phyloP scores from a whole-genome alignment of 2,329 filamentous ascomycete genomes.

The Metarhizium rileyi region DNA sequence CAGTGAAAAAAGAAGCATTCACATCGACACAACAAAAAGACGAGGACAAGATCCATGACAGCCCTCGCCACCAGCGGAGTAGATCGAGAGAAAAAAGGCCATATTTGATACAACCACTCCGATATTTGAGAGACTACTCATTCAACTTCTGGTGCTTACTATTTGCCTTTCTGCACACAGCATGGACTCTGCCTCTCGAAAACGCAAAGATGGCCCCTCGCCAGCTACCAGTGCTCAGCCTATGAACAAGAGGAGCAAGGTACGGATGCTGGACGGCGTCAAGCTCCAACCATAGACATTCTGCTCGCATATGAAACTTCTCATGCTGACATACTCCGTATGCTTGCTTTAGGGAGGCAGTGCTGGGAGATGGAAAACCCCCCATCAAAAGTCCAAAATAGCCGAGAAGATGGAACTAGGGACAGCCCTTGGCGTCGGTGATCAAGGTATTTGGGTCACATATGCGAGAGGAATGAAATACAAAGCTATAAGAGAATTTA shows the following conservation, averaged over 20 bases:
- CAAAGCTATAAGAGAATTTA: slow-evolving; percentile 59
- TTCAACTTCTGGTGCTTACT: no score
- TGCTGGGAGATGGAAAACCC: slow-evolving; percentile 50
- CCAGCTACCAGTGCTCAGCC: slow-evolving; percentile 14
- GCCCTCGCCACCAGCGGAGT: no score
- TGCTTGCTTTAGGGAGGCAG: slow-evolving; percentile 33
- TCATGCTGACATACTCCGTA: background rate
- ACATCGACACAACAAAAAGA: no score
- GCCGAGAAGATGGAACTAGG: slow-evolving; percentile 31
- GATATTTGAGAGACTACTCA: no score
- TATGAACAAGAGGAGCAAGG: slow-evolving; percentile 31
- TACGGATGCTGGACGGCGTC: slow-evolving; percentile 11
- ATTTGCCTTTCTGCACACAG: background rate
- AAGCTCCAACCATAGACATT: background rate
- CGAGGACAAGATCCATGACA: no score
- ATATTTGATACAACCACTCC: no score
- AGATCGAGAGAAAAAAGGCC: no score
- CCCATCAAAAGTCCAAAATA: slow-evolving; percentile 44
- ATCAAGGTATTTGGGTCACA: slow-evolving; percentile 69
- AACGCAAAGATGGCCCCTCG: slow-evolving; percentile 26
- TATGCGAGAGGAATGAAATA: slow-evolving; percentile 63
- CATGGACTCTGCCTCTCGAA: slow-evolving; percentile 14
- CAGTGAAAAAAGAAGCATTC: no score
- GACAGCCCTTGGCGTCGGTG: slow-evolving; percentile 51
- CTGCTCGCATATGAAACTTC: background rate